Evolutionary conservation across 106 monocot species (phyloP).

Genomic region (Allium cepa): DNA sequence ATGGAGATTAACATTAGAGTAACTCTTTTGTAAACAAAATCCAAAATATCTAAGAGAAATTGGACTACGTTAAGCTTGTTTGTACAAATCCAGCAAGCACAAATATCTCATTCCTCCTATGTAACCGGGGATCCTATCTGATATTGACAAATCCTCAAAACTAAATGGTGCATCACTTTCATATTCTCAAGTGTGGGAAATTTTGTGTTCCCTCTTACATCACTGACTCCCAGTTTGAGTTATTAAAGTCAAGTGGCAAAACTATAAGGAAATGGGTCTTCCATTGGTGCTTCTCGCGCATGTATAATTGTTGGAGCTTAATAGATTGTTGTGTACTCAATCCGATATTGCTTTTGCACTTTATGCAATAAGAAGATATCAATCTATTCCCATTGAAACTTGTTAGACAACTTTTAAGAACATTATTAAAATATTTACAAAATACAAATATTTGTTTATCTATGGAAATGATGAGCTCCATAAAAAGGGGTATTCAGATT

Average conservation of each 20-base stretch:
- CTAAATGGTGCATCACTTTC: slow-evolving; percentile 17
- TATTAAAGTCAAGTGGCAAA: slow-evolving; percentile 19
- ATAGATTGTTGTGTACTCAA: not conserved
- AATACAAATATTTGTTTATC: no score
- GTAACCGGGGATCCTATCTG: slow-evolving; percentile 28
- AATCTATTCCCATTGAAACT: no score
- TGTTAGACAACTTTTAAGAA: no score
- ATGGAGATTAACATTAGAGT: no score
- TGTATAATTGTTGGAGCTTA: slow-evolving; percentile 1
- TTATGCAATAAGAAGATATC: no score
- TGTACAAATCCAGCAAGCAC: not conserved
- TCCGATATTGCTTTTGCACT: no score
- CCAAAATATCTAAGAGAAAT: no score
- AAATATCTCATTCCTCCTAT: slow-evolving; percentile 5
- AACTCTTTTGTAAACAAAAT: no score
- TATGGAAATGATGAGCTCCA: no score
- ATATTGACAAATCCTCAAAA: slow-evolving; percentile 39
- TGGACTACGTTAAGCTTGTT: no score
- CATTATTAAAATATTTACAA: no score
- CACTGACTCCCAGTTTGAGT: slow-evolving; percentile 29
- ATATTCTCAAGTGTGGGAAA: slow-evolving; percentile 43
- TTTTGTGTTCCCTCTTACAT: slow-evolving; percentile 20
- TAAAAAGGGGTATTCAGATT: no score
- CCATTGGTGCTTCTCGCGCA: slow-evolving; percentile 42
- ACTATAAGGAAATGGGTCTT: slow-evolving; percentile 35